These are phyloP conservation scores for Venturia effusa DNA, from an alignment of 2,329 filamentous ascomycete species.

Conservation along the genomic window DNA sequence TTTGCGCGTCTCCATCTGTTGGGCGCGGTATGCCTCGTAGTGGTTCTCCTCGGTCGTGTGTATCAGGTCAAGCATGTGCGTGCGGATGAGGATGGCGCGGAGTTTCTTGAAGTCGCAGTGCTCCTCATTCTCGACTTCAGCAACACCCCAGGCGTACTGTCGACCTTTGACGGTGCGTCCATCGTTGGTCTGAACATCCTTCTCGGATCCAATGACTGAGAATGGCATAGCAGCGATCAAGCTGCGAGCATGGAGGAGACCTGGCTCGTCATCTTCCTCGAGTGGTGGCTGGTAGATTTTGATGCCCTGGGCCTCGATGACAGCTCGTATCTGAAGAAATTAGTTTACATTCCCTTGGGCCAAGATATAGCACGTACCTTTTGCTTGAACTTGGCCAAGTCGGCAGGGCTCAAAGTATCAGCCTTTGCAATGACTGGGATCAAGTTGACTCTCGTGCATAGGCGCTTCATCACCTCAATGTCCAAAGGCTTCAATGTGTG, in stretches of 20 bases:
- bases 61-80: slow-evolving; percentile 98
- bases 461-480: slow-evolving; percentile 99
- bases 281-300: slow-evolving; percentile 98
- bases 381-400: slow-evolving; percentile 89
- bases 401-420: slow-evolving; percentile 86
- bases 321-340: slow-evolving; percentile 64
- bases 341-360: slow-evolving; percentile 21
- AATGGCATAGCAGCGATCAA: slow-evolving; percentile 97
- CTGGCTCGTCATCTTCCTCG: slow-evolving; percentile 96
- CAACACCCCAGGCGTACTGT: slow-evolving; percentile 98
- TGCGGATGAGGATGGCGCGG: slow-evolving; percentile 94
- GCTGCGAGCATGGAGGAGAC: slow-evolving; percentile 86
- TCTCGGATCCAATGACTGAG: slow-evolving; percentile 96
- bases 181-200: slow-evolving; percentile 94
- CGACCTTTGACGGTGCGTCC: slow-evolving; percentile 97
- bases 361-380: slow-evolving; percentile 50
- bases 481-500: slow-evolving; percentile 98
- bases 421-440: slow-evolving; percentile 99
- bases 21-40: slow-evolving; percentile 97
- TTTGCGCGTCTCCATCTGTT: slow-evolving; percentile 99
- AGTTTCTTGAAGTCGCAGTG: slow-evolving; percentile 99
- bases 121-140: slow-evolving; percentile 98
- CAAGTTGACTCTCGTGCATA: slow-evolving; percentile 95
- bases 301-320: slow-evolving; percentile 97
- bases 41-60: slow-evolving; percentile 99